Base-by-base conservation (phyloP, 768 basidiomycete species). In the Obba rivulosa region DNA sequence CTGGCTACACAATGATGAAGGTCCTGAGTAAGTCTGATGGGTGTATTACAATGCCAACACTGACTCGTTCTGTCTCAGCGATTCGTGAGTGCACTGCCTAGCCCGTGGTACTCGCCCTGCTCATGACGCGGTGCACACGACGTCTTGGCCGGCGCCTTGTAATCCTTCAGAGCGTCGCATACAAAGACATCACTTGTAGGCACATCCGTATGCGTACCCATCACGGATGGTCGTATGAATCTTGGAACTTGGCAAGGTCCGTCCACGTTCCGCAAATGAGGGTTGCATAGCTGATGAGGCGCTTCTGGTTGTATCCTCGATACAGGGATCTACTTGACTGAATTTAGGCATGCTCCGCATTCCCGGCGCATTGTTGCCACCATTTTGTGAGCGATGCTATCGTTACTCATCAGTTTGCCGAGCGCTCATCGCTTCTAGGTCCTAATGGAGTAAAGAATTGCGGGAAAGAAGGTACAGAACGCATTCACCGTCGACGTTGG, bases 181-280 rank as follows among this genome's bases (percentile, higher is more conserved):
- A 91, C 91, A 20, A 96, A 97, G 64, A 79, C 90, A 2, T 81
- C 90, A 3, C 74, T 97, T 25, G 72, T 96, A 40, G 93, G 94
- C 17, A 75, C 86, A 17, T 84, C 88, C 0, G 74, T 96, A 49
- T 81, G 83, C 61, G 66, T 97, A 35, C 93, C 93, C 3, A 90
- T 97, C 56, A 86, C 87, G 2, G 76, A 85, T 49, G 89, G 80
- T 5, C 69, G 73, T 41, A 69, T 95, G 55, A 88, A 85, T 53
- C 69, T 96, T 43, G 93, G 93, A 10, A 93, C 89, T 20, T 96
- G 93, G 93, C 93, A 96, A 77, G 92, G 90, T 79, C 31, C 42
- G 65, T 58, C n/a, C n/a, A 31, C 28, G 28, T 31, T 13, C 28
- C 5, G 28, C 8, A 21, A 5, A 44, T 18, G 13, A 21, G 7